Evolutionary conservation across 805 yeast species (phyloP), one percentile per base, ranked within the genome.

Genomic region (Blastobotrys peoriensis): DNA sequence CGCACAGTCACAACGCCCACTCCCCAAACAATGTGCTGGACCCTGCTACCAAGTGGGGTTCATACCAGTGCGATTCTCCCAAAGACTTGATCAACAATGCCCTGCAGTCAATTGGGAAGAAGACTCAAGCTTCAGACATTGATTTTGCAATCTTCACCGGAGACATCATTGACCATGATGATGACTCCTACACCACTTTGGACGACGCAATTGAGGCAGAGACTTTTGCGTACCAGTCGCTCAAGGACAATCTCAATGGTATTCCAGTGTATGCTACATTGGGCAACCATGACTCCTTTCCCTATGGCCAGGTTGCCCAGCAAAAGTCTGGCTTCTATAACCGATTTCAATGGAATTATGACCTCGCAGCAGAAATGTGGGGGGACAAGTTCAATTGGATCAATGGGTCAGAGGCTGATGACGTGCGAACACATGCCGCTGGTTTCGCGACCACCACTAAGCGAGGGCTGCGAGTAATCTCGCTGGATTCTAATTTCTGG

Each of bases 251-350:
- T 43, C 68, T 81, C 46, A 65, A 70, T 16, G 66, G 74, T 42
- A 60, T 77, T 23, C 82, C 86, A 5, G 74, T 82, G 3, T 80
- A 66, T 57, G 72, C 86, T 8, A 77, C 76, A 18, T 63, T 82
- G 54, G 88, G 88, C 21, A 81, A 79, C 59, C 87, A 83, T 61
- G 88, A 82, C 56, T 75, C 80, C 23, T 82, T 73, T 68, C 88
- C 89, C 15, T 78, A 80, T 53, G 83, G 82, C 30, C 86, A 81
- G 59, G 61, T 80, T 46, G 83, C 86, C 2, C 83, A 80, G 46
- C 57, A 65, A 25, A 56, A 60, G 30, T 70, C 74, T 18, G 75
- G 75, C 5, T 74, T 66, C 47, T 57, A 62, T 2, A 63, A 67
- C 41, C 51, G 67, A 53, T 70, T 70, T 46, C 57, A 64, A n/a